Evolutionary conservation across 495 filamentous ascomycete genomes (phyloP), one percentile per base, ranked within the genome.

Genomic region (Penicillium coffeae): DNA sequence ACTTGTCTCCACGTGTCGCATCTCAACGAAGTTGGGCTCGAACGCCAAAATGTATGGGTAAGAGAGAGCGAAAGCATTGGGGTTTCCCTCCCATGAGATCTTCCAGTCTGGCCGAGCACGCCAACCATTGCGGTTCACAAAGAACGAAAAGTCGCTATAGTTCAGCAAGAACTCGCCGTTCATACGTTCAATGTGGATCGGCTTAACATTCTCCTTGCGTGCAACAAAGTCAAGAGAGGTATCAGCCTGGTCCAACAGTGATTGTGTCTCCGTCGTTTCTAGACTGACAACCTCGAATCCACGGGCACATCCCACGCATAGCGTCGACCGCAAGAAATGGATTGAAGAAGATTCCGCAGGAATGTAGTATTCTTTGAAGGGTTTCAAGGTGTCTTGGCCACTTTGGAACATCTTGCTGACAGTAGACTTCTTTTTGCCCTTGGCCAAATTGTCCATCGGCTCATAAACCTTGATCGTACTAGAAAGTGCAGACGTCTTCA

Each of bases 341-440:
- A 99, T 91, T 39, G 91, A 96, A 2, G 85, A 89, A 6, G 90
- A 92, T 70, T 99, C 94, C 4, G 90, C 89, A 7, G 94, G 94
- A 54, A 99, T 96, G 69, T 97, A 97, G 62, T 96, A 96, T 74
- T 99, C 94, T 80, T 97, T 96, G 78, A 93, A 96, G 13, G 91
- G 88, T 63, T 90, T 95, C 44, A 99, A 75, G 40, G 93, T 88
- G 56, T 99, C 94, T 60, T 95, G 90, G 10, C 89, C 87, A 50
- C 87, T 83, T 62, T 89, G 87, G 72, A 97, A 90, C 85, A 99
- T 90, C 74, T 90, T 94, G 52, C 87, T 83, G 39, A 97, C 84
- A 16, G 93, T 91, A 41, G 89, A 90, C 55, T 92, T 92, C 72
- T 90, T 94, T 71, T 89, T 89, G 18, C 85, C 83, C 66, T 88